These are phyloP conservation scores for Colletotrichum brevisporum DNA, from an alignment of 2,329 filamentous ascomycete species.

Conservation along the genomic window DNA sequence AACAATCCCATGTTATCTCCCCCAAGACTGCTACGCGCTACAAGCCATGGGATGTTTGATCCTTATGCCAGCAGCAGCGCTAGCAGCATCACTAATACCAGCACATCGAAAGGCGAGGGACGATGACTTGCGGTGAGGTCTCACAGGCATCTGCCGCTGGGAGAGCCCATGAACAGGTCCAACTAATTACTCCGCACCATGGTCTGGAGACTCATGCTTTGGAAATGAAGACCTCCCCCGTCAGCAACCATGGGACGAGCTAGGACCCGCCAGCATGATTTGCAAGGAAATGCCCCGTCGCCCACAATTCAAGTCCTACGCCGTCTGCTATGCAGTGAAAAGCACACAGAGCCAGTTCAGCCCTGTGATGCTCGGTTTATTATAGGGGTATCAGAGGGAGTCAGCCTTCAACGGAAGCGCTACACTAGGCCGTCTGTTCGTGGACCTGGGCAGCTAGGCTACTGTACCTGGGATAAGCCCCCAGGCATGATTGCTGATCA, in stretches of 20 bases:
- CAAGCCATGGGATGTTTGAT: constrained; percentile 7
- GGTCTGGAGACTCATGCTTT: constrained; percentile 32
- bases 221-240: constrained; percentile 33
- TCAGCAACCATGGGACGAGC: constrained; percentile 15
- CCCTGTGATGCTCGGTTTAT: constrained; percentile 25
- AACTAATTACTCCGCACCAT: constrained; percentile 24
- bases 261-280: constrained; percentile 31
- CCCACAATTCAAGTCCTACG: constrained; percentile 21
- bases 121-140: constrained; percentile 1
- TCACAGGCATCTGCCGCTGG: constrained; percentile 10
- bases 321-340: constrained; percentile 20
- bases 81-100: background rate
- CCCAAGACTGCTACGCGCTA: background rate
- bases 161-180: constrained; percentile 6
- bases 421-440: background rate
- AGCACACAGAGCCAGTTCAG: constrained; percentile 24
- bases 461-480: constrained; percentile 7
- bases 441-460: background rate
- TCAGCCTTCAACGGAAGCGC: background rate
- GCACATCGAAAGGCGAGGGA: background rate
- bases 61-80: constrained; percentile 8
- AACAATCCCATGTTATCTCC: constrained; percentile 28
- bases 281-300: constrained; percentile 21
- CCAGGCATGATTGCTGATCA: constrained; percentile 21
- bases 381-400: background rate